phyloP scores from a whole-genome alignment of 2,329 filamentous ascomycete species.

The Apiospora phragmitis region DNA sequence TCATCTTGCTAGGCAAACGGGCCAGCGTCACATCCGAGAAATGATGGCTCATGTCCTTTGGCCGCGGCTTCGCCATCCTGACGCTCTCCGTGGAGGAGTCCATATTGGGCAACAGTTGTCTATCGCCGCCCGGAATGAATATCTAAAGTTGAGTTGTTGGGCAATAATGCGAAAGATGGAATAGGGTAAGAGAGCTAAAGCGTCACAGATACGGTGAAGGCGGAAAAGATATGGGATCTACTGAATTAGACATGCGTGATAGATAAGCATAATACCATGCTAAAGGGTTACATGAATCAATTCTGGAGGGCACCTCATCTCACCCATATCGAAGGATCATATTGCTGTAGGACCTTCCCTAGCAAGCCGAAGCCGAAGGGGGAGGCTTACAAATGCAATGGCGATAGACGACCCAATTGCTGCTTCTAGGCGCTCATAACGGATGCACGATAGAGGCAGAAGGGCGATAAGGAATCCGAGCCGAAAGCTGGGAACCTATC shows the following conservation, averaged over 20 bases:
- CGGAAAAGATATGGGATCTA: background rate
- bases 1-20: slow-evolving; percentile 67
- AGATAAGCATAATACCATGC: background rate
- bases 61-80: slow-evolving; percentile 40
- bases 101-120: background rate
- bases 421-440: background rate
- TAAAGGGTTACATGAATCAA: background rate
- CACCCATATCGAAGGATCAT: background rate
- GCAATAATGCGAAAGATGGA: background rate
- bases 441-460: background rate
- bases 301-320: background rate
- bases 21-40: slow-evolving; percentile 69
- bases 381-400: background rate
- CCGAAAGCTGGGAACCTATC: background rate
- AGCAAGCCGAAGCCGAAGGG: background rate
- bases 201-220: background rate
- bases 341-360: background rate
- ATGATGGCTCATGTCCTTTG: slow-evolving; percentile 78
- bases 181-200: background rate
- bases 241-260: background rate
- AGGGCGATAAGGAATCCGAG: background rate
- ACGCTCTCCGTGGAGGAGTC: slow-evolving; percentile 9
- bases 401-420: background rate
- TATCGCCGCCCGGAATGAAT: background rate
- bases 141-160: background rate